A percentile compares a stretch with the other conserved stretches of the same genome.
These are phyloP conservation scores for Tetracladium marchalianum DNA, from an alignment of 495 filamentous ascomycete species.

Conservation along the genomic window DNA sequence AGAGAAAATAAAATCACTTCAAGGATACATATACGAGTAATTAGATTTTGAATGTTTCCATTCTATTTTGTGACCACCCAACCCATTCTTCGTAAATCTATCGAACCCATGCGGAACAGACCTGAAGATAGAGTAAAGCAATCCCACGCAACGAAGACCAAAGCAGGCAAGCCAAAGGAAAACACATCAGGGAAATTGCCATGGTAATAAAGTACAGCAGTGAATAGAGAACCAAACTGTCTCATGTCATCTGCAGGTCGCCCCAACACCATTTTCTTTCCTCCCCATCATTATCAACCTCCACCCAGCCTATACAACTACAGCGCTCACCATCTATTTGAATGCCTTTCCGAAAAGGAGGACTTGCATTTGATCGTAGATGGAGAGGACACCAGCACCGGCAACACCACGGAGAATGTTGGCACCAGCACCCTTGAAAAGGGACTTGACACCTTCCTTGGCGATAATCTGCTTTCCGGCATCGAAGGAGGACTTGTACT, in stretches of 20 bases:
- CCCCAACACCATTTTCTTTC: conserved; percentile 31
- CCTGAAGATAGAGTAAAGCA: conserved; percentile 6
- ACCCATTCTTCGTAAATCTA: conserved; percentile 18
- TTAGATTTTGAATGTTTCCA: conserved; percentile 17
- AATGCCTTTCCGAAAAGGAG: conserved; percentile 99
- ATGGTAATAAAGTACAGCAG: conserved; percentile 55
- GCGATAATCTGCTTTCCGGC: conserved; percentile 92
- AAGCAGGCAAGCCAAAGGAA: conserved; percentile 22
- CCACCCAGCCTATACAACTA: conserved; percentile 16
- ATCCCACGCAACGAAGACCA: conserved; percentile 10
- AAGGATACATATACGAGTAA: no score
- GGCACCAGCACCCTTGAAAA: conserved; percentile 99
- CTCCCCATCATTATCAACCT: conserved; percentile 17
- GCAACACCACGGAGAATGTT: conserved; percentile 99
- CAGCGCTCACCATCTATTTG: conserved; percentile 58
- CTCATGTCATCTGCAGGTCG: conserved; percentile 25
- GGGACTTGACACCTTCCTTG: conserved; percentile 91
- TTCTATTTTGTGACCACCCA: conserved; percentile 14
- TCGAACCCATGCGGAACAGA: conserved; percentile 19
- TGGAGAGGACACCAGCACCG: conserved; percentile 99
- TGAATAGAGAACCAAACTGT: conserved; percentile 18
- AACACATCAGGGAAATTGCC: conserved; percentile 48
- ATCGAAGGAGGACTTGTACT: conserved; percentile 93
- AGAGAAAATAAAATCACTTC: no score
- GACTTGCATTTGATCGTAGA: conserved; percentile 99